phyloP scores from a whole-genome alignment of 495 filamentous ascomycete genomes.

The Pyrenula massariospora region DNA sequence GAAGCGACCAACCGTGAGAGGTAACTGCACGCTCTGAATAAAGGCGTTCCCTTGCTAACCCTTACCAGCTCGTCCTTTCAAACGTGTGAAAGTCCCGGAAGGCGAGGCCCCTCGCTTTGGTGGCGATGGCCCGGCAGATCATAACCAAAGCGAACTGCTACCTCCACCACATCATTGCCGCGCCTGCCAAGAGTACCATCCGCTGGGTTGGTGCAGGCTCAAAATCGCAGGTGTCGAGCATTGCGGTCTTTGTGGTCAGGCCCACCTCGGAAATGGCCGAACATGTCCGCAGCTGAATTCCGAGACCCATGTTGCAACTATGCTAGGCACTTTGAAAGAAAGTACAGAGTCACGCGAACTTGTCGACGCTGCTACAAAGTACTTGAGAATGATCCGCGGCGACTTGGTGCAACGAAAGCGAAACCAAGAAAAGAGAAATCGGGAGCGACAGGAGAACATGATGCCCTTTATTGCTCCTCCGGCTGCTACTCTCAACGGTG shows the following conservation, averaged over 20 bases:
- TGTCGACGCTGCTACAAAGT: constrained; percentile 39
- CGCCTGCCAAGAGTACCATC: constrained; percentile 42
- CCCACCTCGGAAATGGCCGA: constrained; percentile 45
- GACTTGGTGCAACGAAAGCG: constrained; percentile 32
- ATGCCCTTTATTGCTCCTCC: too few species aligned
- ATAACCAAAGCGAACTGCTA: constrained; percentile 4
- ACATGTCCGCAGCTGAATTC: constrained; percentile 50
- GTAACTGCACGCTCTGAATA: constrained; percentile 5
- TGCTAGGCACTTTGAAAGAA: constrained; percentile 46
- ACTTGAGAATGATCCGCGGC: constrained; percentile 43
- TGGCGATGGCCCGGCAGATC: constrained; percentile 19
- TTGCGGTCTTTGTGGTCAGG: constrained; percentile 56
- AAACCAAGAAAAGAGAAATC: constrained; percentile 2
- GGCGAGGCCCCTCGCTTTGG: constrained; percentile 17
- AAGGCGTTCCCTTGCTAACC: too few species aligned
- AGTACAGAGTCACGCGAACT: constrained; percentile 42
- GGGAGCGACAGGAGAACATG: constrained; percentile 5
- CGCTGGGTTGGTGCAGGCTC: constrained; percentile 45
- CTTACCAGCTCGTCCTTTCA: constrained; percentile 21
- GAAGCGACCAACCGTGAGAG: constrained; percentile 8
- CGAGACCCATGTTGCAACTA: constrained; percentile 40
- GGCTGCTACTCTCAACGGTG: too few species aligned
- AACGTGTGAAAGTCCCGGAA: constrained; percentile 20
- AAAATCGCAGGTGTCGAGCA: constrained; percentile 47
- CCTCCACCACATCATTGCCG: constrained; percentile 25